Evolutionary conservation across 805 yeast genomes (phyloP), one percentile per base, ranked within the genome.

Genomic region (Nakazawaea wickerhamii): DNA sequence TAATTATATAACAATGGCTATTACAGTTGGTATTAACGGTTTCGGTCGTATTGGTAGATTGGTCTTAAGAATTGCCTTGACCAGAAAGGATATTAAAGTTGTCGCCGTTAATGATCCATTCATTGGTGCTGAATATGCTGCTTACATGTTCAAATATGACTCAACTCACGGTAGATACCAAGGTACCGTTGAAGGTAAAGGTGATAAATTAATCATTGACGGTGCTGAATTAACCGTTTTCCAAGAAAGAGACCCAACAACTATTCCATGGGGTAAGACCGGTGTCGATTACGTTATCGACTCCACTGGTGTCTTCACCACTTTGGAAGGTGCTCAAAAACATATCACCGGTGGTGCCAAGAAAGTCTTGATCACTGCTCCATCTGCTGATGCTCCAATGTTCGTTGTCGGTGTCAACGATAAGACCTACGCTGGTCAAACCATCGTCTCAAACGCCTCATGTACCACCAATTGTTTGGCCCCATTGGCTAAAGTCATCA

Each of bases 391-490:
- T 60, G 95, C 95, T 55, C 96, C 95, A 68, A 87, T 88, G 95
- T 88, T 84, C 68, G 96, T 88, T 55, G 74, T 78, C 60, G 96
- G 96, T 74, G 96, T 88, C 63, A 88, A 88, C 73, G 81, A 79
- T 56, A 79, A 81, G 53, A 72, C 79, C 57, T 88, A 85, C 79
- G 80, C 81, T 55, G 65, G 82, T 49, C 90, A 83, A 65, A 70
- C 71, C 58, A 85, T 88, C 58, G 73, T 88, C 52, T 88, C 96
- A 53, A 88, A 88, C 68, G 96, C 96, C 52, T 88, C 96, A 40
- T 88, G 96, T 78, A 88, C 96, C 66, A 88, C 96, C 64, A 88
- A 88, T 79, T 84, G 96, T 76, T 73, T 88, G 63, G 96, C 96
- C 56, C 96, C 96, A 63, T 77, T 88, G 61, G 95, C 95, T 65